Evolutionary conservation across 768 basidiomycete genomes (phyloP).

Genomic region (Mycena vitilis): DNA sequence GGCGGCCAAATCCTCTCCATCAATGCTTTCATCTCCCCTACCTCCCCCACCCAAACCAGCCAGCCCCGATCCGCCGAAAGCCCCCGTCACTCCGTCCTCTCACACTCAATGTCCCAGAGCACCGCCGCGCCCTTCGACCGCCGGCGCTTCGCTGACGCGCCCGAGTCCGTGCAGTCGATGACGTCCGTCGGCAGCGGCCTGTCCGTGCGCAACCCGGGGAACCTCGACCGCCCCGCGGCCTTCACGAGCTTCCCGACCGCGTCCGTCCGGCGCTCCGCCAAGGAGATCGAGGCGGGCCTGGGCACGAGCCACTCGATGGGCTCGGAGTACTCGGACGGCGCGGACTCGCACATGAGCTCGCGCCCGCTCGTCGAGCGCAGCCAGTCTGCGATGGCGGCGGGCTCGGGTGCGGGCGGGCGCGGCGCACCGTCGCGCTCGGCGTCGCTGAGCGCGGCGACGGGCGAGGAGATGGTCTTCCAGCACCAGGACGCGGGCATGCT

Average conservation of each 20-base stretch:
- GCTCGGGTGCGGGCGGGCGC: slow-evolving; percentile 10
- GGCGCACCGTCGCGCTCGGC: slow-evolving; percentile 25
- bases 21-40: slow-evolving; percentile 37
- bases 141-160: neutral
- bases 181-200: slow-evolving; percentile 24
- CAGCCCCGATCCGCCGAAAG: slow-evolving; percentile 16
- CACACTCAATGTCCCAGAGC: slow-evolving; percentile 6
- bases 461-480: slow-evolving; percentile 47
- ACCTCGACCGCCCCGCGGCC: slow-evolving; percentile 18
- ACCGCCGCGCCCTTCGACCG: slow-evolving; percentile 1
- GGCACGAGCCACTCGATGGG: slow-evolving; percentile 18
- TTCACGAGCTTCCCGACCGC: slow-evolving; percentile 36
- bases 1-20: slow-evolving; percentile 36
- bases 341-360: slow-evolving; percentile 6
- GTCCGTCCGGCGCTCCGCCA: slow-evolving; percentile 37
- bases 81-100: slow-evolving; percentile 13
- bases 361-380: slow-evolving; percentile 25
- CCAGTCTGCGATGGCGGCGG: slow-evolving; percentile 21
- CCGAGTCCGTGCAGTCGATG: neutral
- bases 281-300: slow-evolving; percentile 36
- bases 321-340: slow-evolving; percentile 24
- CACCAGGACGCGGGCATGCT: slow-evolving; percentile 50
- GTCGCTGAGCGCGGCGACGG: slow-evolving; percentile 26
- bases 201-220: slow-evolving; percentile 27
- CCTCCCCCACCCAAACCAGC: neutral